phyloP scores from a whole-genome alignment of 1,139 yeast species.

The Starmera stellimalicola region DNA sequence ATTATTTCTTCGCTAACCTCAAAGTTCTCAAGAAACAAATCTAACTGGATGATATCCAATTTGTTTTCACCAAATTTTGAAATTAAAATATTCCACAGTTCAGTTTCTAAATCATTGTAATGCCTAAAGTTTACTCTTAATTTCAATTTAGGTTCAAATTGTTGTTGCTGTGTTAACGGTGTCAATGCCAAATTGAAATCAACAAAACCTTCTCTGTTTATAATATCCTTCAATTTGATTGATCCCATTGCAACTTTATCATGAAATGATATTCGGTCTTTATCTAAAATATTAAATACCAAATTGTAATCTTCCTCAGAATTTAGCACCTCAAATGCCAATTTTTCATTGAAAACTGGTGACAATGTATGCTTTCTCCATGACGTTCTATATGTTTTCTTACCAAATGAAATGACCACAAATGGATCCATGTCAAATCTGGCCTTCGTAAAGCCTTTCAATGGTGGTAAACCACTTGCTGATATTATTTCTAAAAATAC shows the following conservation, averaged over 20 bases:
- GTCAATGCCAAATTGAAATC: constrained; percentile 27
- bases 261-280: constrained; percentile 73
- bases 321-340: constrained; percentile 68
- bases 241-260: constrained; percentile 68
- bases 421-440: constrained; percentile 96
- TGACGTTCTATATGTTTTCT: constrained; percentile 78
- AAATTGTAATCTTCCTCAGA: constrained; percentile 59
- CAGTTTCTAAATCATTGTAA: constrained; percentile 52
- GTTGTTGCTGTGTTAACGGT: constrained; percentile 22
- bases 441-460: constrained; percentile 50
- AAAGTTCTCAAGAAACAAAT: constrained; percentile 15
- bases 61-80: constrained; percentile 34
- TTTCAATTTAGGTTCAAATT: constrained; percentile 44
- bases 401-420: constrained; percentile 85
- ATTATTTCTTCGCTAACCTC: constrained; percentile 13
- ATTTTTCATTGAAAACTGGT: constrained; percentile 74
- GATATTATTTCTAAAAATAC: constrained; percentile 66
- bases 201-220: constrained; percentile 5
- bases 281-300: constrained; percentile 69
- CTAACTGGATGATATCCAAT: constrained; percentile 16
- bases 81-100: constrained; percentile 62
- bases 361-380: constrained; percentile 77
- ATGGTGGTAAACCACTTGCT: constrained; percentile 64
- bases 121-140: constrained; percentile 61
- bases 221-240: constrained; percentile 36